These are phyloP conservation scores for Pseudogymnoascus sp. DNA, from an alignment of 2,329 filamentous ascomycete genomes.

Conservation along the genomic window DNA sequence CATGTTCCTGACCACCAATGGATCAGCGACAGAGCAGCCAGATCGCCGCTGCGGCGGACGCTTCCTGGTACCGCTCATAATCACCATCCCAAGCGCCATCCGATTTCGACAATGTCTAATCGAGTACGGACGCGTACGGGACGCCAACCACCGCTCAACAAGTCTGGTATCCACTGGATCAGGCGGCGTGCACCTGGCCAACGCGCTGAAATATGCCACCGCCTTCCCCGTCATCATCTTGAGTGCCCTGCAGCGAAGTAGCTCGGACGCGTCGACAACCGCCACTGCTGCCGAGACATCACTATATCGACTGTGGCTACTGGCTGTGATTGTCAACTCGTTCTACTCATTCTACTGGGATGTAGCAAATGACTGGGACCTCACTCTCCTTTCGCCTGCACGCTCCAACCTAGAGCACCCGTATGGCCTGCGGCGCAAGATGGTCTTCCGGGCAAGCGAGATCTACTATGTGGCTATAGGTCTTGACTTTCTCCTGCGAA, in stretches of 20 bases:
- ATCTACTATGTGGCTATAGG: constrained; percentile 77
- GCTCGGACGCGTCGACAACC: constrained; percentile 31
- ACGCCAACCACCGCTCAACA: constrained; percentile 41
- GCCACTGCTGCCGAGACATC: constrained; percentile 32
- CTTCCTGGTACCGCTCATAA: constrained; percentile 73
- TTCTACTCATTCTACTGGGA: constrained; percentile 99
- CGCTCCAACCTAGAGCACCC: constrained; percentile 55
- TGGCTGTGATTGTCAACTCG: constrained; percentile 71
- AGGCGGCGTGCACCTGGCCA: constrained; percentile 83
- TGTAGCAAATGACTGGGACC: constrained; percentile 90
- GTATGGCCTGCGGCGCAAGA: constrained; percentile 66
- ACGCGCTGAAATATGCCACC: constrained; percentile 89
- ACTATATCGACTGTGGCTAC: constrained; percentile 55
- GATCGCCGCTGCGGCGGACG: constrained; percentile 74
- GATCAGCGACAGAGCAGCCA: constrained; percentile 69
- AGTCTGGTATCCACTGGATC: constrained; percentile 45
- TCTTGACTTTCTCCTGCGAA: constrained; percentile 73
- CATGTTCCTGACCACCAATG: constrained; percentile 72
- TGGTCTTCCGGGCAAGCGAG: constrained; percentile 61
- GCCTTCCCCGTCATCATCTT: constrained; percentile 88
- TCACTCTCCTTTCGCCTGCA: constrained; percentile 63
- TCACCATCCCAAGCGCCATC: constrained; percentile 74
- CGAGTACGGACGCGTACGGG: constrained; percentile 67
- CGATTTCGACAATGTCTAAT: constrained; percentile 87
- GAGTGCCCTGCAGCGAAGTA: constrained; percentile 61